Evolutionary conservation across 1,284 basidiomycete genomes (phyloP).

Genomic region (Gymnopus androsaceus): DNA sequence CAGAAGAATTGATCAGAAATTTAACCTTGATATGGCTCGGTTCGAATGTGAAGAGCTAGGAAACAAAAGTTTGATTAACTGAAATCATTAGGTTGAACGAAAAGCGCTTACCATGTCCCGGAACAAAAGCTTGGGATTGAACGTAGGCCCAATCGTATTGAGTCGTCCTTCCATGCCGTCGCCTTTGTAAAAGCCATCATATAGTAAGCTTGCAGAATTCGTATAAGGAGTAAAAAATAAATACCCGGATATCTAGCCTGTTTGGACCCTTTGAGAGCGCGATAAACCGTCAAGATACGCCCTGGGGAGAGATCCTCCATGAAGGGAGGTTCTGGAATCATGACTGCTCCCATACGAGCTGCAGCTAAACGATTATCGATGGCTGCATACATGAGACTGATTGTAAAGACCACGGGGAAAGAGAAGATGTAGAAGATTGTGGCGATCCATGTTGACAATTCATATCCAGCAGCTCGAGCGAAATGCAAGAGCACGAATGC

Average conservation of each 20-base stretch:
- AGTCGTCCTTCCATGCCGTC: conserved; percentile 25
- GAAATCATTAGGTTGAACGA: not conserved
- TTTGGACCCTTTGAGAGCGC: conserved; percentile 28
- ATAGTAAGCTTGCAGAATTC: not conserved
- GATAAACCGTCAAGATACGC: conserved; percentile 31
- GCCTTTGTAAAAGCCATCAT: conserved; percentile 25
- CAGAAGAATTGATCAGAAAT: not conserved
- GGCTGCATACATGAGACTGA: conserved; percentile 24
- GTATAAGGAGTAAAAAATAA: not conserved
- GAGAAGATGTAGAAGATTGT: conserved; percentile 26
- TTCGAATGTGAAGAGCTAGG: conserved; percentile 38
- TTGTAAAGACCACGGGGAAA: conserved; percentile 28
- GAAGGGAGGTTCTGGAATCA: conserved; percentile 23
- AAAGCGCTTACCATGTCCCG: conserved; percentile 31
- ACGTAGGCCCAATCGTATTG: conserved; percentile 29
- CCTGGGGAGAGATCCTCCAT: conserved; percentile 32
- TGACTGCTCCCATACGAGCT: conserved; percentile 31
- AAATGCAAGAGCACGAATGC: conserved; percentile 18
- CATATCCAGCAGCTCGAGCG: conserved; percentile 1
- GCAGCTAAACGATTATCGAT: conserved; percentile 29
- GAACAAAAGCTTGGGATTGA: conserved; percentile 33
- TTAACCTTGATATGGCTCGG: conserved; percentile 43
- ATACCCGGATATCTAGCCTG: conserved; percentile 35
- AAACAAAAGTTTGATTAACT: not conserved
- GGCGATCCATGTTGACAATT: conserved; percentile 19